A percentile compares a stretch with the other conserved stretches of the same genome.
Evolutionary conservation across 2,329 filamentous ascomycete species (phyloP).

Genomic region (Penicillium sp.): DNA sequence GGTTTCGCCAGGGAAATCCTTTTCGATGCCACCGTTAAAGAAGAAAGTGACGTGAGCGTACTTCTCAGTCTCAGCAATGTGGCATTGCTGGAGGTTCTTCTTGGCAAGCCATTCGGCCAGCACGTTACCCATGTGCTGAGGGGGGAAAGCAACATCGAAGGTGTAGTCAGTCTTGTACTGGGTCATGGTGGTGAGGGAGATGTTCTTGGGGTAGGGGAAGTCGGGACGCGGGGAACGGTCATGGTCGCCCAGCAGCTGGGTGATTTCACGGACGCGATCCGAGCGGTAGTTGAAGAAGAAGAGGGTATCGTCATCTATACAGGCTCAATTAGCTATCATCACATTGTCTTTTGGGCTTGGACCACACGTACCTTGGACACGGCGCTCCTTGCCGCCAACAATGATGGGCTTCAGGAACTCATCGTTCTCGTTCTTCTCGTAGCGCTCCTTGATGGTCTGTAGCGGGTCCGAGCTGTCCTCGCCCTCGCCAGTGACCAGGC

Average conservation of each 20-base stretch:
- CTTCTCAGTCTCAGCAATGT: constrained; percentile 98
- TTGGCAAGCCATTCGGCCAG: constrained; percentile 93
- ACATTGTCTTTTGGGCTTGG: not conserved
- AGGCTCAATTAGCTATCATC: constrained; percentile 20
- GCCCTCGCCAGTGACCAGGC: constrained; percentile 80
- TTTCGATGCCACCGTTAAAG: constrained; percentile 98
- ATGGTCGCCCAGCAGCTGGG: constrained; percentile 86
- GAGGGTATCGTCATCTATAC: constrained; percentile 78
- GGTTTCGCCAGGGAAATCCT: constrained; percentile 87
- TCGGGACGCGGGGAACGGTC: constrained; percentile 88
- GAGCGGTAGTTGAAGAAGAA: constrained; percentile 99
- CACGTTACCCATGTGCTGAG: constrained; percentile 97
- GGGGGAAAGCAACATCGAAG: constrained; percentile 88
- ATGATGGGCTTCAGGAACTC: constrained; percentile 99
- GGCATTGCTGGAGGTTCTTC: constrained; percentile 86
- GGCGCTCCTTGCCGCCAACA: constrained; percentile 78
- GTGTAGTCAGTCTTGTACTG: constrained; percentile 95
- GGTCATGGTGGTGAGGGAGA: constrained; percentile 90
- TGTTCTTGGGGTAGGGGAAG: constrained; percentile 91
- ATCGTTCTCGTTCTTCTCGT: constrained; percentile 84
- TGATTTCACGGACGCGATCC: constrained; percentile 93
- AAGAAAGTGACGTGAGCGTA: constrained; percentile 99
- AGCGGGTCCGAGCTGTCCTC: constrained; percentile 83
- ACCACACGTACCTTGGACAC: constrained; percentile 69
- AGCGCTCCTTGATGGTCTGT: constrained; percentile 81